Evolutionary conservation across 148 eudicot species (phyloP).

Genomic region (Spergularia marina): DNA sequence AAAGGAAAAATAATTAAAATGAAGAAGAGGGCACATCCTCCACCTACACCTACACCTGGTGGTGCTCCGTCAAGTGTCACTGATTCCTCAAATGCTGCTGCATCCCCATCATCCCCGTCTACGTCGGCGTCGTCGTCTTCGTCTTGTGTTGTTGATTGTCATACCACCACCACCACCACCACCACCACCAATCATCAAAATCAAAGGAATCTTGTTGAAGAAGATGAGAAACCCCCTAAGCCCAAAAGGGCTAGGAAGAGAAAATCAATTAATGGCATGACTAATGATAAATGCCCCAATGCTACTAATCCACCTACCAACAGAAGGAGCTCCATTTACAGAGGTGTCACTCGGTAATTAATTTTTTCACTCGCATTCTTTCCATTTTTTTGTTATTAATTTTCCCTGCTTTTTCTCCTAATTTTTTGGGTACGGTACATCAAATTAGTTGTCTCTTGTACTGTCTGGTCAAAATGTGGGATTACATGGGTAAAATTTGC

Average conservation of each 20-base stretch:
- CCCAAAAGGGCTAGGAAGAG: constrained; percentile 41
- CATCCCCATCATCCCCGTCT: constrained; percentile 25
- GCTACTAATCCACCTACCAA: constrained; percentile 12
- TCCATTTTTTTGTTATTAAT: neutral
- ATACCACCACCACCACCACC: neutral
- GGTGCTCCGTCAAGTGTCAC: neutral
- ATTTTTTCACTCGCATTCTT: neutral
- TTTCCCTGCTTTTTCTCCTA: neutral
- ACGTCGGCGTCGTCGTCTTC: constrained; percentile 44
- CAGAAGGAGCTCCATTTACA: constrained; percentile 62
- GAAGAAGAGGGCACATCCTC: constrained; percentile 43
- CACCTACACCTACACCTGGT: neutral
- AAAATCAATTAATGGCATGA: constrained; percentile 20
- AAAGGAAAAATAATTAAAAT: neutral
- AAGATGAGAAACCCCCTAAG: constrained; percentile 23
- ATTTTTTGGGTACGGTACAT: too few relatives aligned
- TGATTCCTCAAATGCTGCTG: neutral
- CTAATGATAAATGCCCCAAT: constrained; percentile 24
- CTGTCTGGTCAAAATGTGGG: too few relatives aligned
- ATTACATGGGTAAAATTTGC: too few relatives aligned
- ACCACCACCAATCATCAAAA: neutral
- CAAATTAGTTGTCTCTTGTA: too few relatives aligned
- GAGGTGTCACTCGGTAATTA: constrained; percentile 68
- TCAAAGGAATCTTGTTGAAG: neutral
- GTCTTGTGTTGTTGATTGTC: constrained; percentile 38